A percentile compares a stretch with the other conserved stretches of the same genome.
Evolutionary conservation across 345 rosid genomes (phyloP).

Genomic region (Alliaria petiolata): DNA sequence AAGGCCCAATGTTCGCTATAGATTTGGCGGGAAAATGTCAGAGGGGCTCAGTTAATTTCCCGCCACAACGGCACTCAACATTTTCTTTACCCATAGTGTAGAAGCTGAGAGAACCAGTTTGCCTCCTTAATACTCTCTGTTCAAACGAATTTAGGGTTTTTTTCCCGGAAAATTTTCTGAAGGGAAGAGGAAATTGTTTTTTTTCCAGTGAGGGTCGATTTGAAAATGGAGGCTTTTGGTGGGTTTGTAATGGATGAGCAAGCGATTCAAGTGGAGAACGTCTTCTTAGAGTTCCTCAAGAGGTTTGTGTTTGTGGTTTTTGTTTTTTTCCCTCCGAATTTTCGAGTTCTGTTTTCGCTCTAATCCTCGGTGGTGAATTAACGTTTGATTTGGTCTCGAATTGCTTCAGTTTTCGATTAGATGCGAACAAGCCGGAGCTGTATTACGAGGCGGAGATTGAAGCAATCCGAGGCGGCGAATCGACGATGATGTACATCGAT

Average conservation of each 20-base stretch:
- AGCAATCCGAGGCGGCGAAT: slow-evolving; percentile 63
- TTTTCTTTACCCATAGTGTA: background rate
- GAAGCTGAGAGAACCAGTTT: background rate
- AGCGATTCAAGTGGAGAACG: slow-evolving; percentile 79
- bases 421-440: slow-evolving; percentile 45
- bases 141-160: slow-evolving; percentile 22
- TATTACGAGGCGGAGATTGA: slow-evolving; percentile 73
- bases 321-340: background rate
- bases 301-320: slow-evolving; percentile 37
- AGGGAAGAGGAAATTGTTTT: no score
- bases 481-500: slow-evolving; percentile 79
- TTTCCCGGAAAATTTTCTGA: background rate
- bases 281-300: slow-evolving; percentile 86
- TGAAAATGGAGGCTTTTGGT: slow-evolving; percentile 63
- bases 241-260: slow-evolving; percentile 72
- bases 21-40: slow-evolving; percentile 25
- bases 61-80: slow-evolving; percentile 23
- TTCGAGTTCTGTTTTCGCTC: background rate
- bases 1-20: no score
- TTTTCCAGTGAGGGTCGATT: background rate
- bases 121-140: background rate
- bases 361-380: background rate
- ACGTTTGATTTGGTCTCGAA: background rate
- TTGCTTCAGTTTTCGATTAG: slow-evolving; percentile 52
- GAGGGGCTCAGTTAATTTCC: slow-evolving; percentile 14